Evolutionary conservation across 2,329 filamentous ascomycete genomes (phyloP), one percentile per base, ranked within the genome.

Genomic region (Samsoniella hepiali): DNA sequence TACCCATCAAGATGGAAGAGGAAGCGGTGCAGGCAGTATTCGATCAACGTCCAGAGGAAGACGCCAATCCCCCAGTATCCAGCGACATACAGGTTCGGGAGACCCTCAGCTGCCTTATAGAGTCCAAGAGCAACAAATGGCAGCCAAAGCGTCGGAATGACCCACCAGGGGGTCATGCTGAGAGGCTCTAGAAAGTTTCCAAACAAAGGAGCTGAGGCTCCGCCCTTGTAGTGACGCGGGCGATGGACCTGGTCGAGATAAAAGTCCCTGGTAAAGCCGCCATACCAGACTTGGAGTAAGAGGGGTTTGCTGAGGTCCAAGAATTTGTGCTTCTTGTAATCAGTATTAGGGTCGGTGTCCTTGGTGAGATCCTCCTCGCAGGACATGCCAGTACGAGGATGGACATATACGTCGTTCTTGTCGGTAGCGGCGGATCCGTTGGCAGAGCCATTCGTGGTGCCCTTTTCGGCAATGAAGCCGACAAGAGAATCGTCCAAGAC

Each of bases 121-220:
- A 88, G 85, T 32, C 91, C 92, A 72, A 93, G 97, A 10, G 80
- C 70, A 49, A 97, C 84, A 22, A 81, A 84, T n/a, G 95, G 95
- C 49, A 95, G 74, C 95, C 95, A 99, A 1, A 96, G 65, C 0
- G 82, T 82, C 3, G 95, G 95, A 11, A 99, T 83, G 51, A 96
- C 75, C 87, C 89, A 99, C 95, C 95, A 99, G 1, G 95, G 86
- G 2, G 95, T 99, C 82, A 93, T 90, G 75, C 89, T 93, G 64
- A 99, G 79, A n/a, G 95, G 95, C 78, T 99, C 95, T n/a, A 99
- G 81, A 75, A 99, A 96, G 78, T 99, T 98, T 65, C 95, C 95
- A 77, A 99, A 99, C 31, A 99, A 79, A 27, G 95, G 95, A 44
- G 95, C 95, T 7, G 93, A 97, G 66, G 88, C 87, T 64, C 95